A percentile compares a stretch with the other conserved stretches of the same genome.
Conservation (phyloP, 805 yeast genomes). For the Kluyveromyces nonfermentans region DNA sequence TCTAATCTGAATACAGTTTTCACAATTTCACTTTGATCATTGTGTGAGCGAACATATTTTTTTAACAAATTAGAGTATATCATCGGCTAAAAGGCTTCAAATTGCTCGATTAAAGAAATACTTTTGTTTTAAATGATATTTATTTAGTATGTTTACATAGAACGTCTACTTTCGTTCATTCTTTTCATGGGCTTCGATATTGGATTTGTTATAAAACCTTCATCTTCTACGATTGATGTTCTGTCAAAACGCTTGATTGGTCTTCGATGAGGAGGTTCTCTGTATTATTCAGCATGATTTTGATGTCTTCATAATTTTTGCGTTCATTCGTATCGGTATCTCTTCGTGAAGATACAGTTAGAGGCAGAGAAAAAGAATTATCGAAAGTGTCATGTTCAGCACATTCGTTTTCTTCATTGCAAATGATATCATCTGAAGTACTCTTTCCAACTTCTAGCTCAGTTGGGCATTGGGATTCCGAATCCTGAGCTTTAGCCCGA, state of each 20-base stretch:
- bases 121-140: too few species aligned
- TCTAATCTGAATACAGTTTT: too few species aligned
- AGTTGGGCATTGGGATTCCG: neutral
- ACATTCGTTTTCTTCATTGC: conserved; percentile 4
- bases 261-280: neutral
- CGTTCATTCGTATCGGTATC: neutral
- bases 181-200: too few species aligned
- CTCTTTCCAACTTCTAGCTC: neutral
- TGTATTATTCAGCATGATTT: neutral
- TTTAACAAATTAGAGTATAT: too few species aligned
- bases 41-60: too few species aligned
- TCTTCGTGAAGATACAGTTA: conserved; percentile 20
- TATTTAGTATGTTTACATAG: neutral
- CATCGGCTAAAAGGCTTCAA: too few species aligned
- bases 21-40: too few species aligned
- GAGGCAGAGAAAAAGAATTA: conserved; percentile 45
- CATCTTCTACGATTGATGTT: neutral
- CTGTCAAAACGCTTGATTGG: conserved; percentile 4
- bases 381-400: conserved; percentile 23
- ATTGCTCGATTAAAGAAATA: too few species aligned
- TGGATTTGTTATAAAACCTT: too few species aligned
- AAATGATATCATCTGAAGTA: neutral
- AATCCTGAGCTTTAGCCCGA: neutral
- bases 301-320: neutral
- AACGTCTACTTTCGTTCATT: neutral